Base-by-base conservation (phyloP, 352 stramenopile species). In the Pythium biforme region DNA sequence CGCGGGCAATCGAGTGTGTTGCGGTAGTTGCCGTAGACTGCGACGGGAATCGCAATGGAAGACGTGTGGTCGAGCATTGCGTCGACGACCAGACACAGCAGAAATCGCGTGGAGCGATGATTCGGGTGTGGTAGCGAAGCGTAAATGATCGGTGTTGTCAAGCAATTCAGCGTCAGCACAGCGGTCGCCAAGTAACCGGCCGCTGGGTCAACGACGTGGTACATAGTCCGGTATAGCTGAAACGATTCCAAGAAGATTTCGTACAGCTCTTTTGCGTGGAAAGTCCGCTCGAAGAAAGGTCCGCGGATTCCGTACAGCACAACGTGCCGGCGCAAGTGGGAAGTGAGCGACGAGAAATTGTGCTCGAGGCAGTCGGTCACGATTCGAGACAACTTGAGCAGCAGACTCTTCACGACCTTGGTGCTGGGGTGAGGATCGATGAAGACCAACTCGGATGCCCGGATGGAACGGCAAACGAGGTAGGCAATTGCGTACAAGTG, bases 141-240 rank as follows among this genome's bases (percentile, higher is more conserved):
- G 37, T 68, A 56, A 43, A 68, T 58, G 19, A 68, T 15, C 23
- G 60, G 52, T 17, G 52, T 62, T 7, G 52, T 31, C 60, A 43
- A 61, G 46, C 60, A 68, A 34, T 68, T 68, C 0, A 62, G 11
- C 17, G 59, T 31, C 11, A 61, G 25, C 14, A 68, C 47, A 12
- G 49, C n/a, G 17, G 52, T 34, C 17, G 60, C 41, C 15, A 62
- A 40, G 10, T 55, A 54, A 4, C 52, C 39, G 9, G 43, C 53
- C 12, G 34, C 27, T 11, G 45, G 33, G 25, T 57, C 19, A 7
- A 57, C 46, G 23, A 62, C 37, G 17, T 59, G 19, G 47, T 62
- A 57, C 14, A 51, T 10, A 1, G 50, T 52, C 10, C 33, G 46
- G 33, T 68, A 68, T 22, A 47, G 19, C 12, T 62, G 60, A 2